These are phyloP conservation scores for Paramecium biaurelia DNA, from an alignment of 73 alveolate genomes.

Conservation along the genomic window DNA sequence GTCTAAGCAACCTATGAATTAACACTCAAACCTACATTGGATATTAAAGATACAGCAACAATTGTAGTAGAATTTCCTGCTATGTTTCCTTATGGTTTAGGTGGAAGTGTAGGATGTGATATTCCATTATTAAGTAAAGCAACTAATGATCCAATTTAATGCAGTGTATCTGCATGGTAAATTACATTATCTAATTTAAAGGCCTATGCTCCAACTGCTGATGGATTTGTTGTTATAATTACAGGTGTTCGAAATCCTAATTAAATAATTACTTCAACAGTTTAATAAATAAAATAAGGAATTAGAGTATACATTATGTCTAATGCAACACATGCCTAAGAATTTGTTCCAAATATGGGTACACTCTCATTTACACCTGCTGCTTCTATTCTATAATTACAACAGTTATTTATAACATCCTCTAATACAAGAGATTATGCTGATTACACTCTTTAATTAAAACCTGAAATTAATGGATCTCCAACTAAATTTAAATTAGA, in stretches of 20 bases:
- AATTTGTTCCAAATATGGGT: slow-evolving; percentile 29
- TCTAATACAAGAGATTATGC: slow-evolving; percentile 52
- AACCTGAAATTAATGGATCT: slow-evolving; percentile 17
- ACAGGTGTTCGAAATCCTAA: slow-evolving; percentile 46
- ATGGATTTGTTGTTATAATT: not conserved
- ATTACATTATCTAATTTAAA: slow-evolving; percentile 33
- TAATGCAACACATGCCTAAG: slow-evolving; percentile 38
- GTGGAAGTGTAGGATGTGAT: slow-evolving; percentile 43
- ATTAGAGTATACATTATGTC: slow-evolving; percentile 54
- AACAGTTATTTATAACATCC: slow-evolving; percentile 6
- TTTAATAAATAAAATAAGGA: not conserved
- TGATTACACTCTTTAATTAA: slow-evolving; percentile 26
- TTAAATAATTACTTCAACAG: not conserved
- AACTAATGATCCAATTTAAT: slow-evolving; percentile 53
- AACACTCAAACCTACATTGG: not conserved
- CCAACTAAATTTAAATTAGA: not conserved
- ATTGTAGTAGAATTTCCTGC: slow-evolving; percentile 51
- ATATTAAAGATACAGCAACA: not conserved
- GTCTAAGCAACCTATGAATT: slow-evolving; percentile 32
- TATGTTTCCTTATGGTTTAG: slow-evolving; percentile 49
- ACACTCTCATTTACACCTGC: slow-evolving; percentile 19
- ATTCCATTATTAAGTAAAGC: slow-evolving; percentile 31
- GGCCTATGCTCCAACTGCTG: slow-evolving; percentile 1
- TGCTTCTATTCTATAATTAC: slow-evolving; percentile 36
- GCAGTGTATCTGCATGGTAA: slow-evolving; percentile 36